Conservation (phyloP, 176 grass and related monocot genomes). For the Secale cereale region DNA sequence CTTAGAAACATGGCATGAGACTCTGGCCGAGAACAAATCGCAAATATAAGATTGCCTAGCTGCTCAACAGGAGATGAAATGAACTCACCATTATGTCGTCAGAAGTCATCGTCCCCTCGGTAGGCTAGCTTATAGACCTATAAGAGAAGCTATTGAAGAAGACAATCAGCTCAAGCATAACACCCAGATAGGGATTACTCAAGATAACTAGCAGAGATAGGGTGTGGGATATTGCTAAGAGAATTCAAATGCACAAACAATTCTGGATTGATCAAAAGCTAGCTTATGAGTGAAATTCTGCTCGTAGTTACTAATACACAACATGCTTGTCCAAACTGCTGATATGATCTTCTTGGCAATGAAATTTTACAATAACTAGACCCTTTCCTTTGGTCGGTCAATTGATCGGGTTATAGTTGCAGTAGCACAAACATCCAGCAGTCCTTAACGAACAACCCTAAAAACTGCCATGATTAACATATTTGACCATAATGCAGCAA, state of each 20-base stretch:
- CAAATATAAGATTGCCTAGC: background rate
- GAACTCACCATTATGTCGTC: conserved; percentile 25
- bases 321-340: background rate
- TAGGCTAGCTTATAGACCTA: background rate
- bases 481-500: too few species aligned
- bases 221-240: background rate
- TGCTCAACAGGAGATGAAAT: background rate
- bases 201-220: background rate
- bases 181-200: background rate
- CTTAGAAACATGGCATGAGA: background rate
- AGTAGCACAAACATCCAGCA: too few species aligned
- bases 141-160: background rate
- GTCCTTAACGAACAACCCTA: too few species aligned
- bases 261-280: background rate
- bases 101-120: background rate
- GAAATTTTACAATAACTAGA: too few species aligned
- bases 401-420: too few species aligned
- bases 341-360: too few species aligned
- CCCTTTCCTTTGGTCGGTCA: too few species aligned
- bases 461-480: too few species aligned
- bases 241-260: background rate
- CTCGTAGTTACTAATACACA: background rate
- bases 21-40: background rate
- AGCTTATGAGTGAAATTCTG: background rate
- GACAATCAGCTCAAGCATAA: background rate